phyloP scores from a whole-genome alignment of 2,329 filamentous ascomycete genomes.

The Colletotrichum incanum region DNA sequence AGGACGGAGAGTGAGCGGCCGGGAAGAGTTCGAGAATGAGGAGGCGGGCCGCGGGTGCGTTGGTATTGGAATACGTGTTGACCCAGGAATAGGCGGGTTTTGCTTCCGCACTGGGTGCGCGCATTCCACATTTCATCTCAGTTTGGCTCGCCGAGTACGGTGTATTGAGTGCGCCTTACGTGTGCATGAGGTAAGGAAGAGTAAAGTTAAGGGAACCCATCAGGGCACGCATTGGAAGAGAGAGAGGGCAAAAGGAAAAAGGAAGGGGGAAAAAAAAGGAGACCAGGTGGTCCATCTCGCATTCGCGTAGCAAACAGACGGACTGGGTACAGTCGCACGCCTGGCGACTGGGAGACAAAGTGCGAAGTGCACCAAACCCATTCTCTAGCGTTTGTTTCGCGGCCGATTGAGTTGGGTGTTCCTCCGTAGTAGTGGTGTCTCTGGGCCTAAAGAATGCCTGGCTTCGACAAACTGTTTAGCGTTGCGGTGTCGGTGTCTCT shows the following conservation, averaged over 20 bases:
- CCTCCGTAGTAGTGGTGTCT: not conserved
- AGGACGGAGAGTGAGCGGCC: not conserved
- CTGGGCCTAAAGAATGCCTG: not conserved
- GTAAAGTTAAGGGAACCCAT: not conserved
- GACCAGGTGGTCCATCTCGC: not conserved
- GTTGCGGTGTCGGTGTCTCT: not conserved
- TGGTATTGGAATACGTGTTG: not conserved
- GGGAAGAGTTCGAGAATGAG: not conserved
- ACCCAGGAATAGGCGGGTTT: not conserved
- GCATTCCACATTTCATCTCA: conserved; percentile 12
- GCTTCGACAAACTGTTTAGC: not conserved
- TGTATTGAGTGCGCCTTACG: conserved; percentile 8
- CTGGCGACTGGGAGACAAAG: not conserved
- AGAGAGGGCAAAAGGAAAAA: not conserved
- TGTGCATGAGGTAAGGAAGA: conserved; percentile 10
- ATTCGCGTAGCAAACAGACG: not conserved
- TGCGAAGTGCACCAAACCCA: not conserved
- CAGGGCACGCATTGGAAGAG: not conserved
- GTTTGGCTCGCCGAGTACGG: not conserved
- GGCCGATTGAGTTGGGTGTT: too few species aligned
- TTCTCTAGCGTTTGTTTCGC: too few species aligned
- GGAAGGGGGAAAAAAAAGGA: not conserved
- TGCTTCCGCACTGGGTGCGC: not conserved
- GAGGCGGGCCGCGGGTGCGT: not conserved
- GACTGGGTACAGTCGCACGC: too few species aligned